Evolutionary conservation across 805 yeast genomes (phyloP).

Genomic region (Yarrowia yakushimensis): DNA sequence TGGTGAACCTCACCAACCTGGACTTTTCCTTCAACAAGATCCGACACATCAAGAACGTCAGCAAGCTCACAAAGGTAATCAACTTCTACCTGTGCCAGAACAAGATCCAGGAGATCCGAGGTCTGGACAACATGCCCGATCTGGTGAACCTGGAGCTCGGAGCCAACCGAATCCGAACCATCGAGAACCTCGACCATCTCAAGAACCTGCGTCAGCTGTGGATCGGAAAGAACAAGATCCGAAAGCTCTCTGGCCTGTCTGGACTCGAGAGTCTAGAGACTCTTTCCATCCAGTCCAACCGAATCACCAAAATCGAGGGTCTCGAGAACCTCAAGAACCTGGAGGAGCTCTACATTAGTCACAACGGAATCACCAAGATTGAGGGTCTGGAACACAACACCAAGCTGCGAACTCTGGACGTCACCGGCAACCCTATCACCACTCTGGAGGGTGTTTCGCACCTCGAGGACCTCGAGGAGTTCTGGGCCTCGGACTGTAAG

Average conservation of each 20-base stretch:
- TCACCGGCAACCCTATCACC: slow-evolving; percentile 68
- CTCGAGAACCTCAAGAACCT: slow-evolving; percentile 65
- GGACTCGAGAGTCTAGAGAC: slow-evolving; percentile 61
- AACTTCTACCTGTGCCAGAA: slow-evolving; percentile 86
- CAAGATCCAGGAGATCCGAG: slow-evolving; percentile 68
- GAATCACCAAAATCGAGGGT: slow-evolving; percentile 74
- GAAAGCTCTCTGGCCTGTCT: slow-evolving; percentile 58
- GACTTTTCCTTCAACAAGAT: slow-evolving; percentile 91
- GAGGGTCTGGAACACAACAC: slow-evolving; percentile 72
- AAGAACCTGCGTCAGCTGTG: slow-evolving; percentile 68
- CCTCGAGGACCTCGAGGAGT: slow-evolving; percentile 70
- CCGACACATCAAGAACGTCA: slow-evolving; percentile 76
- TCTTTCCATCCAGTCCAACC: slow-evolving; percentile 84
- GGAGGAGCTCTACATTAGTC: slow-evolving; percentile 84
- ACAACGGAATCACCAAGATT: slow-evolving; percentile 69
- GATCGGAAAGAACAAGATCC: slow-evolving; percentile 85
- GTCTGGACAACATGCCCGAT: slow-evolving; percentile 53
- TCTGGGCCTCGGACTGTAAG: slow-evolving; percentile 87
- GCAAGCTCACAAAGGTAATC: slow-evolving; percentile 55
- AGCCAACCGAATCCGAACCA: slow-evolving; percentile 65
- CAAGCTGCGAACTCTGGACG: slow-evolving; percentile 70
- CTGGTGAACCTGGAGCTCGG: slow-evolving; percentile 81
- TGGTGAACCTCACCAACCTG: slow-evolving; percentile 53
- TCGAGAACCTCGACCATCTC: slow-evolving; percentile 55
- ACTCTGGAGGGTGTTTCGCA: slow-evolving; percentile 63